phyloP scores from a whole-genome alignment of 2,329 filamentous ascomycete species.

The Orbilia quercus region DNA sequence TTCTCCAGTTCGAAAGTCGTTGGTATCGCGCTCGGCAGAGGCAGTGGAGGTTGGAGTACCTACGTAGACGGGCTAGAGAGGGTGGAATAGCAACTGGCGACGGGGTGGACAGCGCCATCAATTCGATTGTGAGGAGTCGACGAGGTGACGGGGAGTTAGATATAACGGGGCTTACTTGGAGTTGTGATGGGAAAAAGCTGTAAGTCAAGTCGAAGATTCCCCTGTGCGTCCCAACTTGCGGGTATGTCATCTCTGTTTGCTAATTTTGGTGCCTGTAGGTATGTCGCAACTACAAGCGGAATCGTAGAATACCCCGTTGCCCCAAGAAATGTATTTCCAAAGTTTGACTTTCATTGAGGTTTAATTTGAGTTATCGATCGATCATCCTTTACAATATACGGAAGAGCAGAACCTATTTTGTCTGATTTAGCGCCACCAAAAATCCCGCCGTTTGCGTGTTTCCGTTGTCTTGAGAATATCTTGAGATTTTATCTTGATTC shows the following conservation, averaged over 20 bases:
- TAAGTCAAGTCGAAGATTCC: constrained; percentile 55
- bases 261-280: constrained; percentile 53
- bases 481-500: background rate
- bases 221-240: too few relatives aligned
- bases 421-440: constrained; percentile 13
- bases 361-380: background rate
- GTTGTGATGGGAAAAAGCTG: constrained; percentile 60
- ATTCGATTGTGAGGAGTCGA: constrained; percentile 37
- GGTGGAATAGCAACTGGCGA: constrained; percentile 26
- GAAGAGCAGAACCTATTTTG: background rate
- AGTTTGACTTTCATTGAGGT: constrained; percentile 52
- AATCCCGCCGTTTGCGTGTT: background rate
- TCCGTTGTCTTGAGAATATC: background rate
- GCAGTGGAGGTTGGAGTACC: constrained; percentile 53
- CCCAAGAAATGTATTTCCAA: constrained; percentile 50
- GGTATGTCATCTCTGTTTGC: constrained; percentile 19
- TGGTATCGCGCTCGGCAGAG: constrained; percentile 58
- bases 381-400: background rate
- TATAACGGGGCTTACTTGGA: constrained; percentile 60
- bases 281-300: constrained; percentile 59
- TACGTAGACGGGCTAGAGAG: constrained; percentile 37
- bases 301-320: constrained; percentile 60
- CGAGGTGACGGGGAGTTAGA: constrained; percentile 59
- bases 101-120: constrained; percentile 33
- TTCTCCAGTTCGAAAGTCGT: constrained; percentile 58